Evolutionary conservation across 345 rosid genomes (phyloP).

Genomic region (Salix dunnii): DNA sequence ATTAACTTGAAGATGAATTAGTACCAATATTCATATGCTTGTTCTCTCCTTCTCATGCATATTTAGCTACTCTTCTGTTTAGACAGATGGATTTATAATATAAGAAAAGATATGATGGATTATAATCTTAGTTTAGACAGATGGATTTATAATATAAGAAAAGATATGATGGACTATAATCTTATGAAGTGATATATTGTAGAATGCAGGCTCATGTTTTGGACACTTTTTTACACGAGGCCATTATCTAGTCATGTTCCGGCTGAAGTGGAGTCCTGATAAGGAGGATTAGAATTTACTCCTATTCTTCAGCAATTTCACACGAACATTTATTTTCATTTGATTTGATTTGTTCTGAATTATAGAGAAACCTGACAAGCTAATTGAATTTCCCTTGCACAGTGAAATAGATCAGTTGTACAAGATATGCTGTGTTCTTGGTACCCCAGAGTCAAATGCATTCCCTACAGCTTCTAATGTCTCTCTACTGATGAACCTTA

Average conservation of each 20-base stretch:
- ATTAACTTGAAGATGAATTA: background rate
- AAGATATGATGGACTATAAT: background rate
- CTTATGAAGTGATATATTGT: background rate
- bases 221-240: too few relatives aligned
- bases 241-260: too few relatives aligned
- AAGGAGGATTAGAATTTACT: too few relatives aligned
- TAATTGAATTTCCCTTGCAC: constrained; percentile 20
- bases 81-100: background rate
- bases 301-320: too few relatives aligned
- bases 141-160: background rate
- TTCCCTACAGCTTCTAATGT: constrained; percentile 73
- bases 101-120: background rate
- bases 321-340: too few relatives aligned
- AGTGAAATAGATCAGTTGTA: constrained; percentile 88
- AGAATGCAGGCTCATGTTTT: background rate
- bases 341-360: too few relatives aligned
- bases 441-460: constrained; percentile 65
- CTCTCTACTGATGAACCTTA: constrained; percentile 54
- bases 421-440: constrained; percentile 84
- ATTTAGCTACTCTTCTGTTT: background rate
- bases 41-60: background rate
- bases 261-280: too few relatives aligned
- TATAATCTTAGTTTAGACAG: too few relatives aligned
- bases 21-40: too few relatives aligned
- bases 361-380: background rate